Evolutionary conservation across 1,284 basidiomycete species (phyloP), one percentile per base, ranked within the genome.

Genomic region (Megacollybia platyphylla): DNA sequence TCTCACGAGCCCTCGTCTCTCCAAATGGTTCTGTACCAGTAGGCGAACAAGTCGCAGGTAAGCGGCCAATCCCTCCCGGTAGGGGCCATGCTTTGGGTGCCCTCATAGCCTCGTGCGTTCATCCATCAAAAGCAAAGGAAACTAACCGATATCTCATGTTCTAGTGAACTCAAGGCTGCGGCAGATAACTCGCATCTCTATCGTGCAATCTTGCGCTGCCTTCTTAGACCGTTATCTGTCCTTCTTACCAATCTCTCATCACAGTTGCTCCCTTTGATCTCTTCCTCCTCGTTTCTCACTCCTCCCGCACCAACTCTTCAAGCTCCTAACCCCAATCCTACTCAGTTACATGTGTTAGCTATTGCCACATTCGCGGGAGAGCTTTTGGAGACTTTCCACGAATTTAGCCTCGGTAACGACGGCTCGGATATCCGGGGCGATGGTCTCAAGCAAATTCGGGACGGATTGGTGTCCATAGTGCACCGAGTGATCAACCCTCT

Each of bases 141-240:
- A 34, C 20, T 35, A 10, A 37, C 11, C 18, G 36, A 37, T 11
- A 8, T 37, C 36, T 45, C 39, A 38, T 17, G 34, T 50, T 47
- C n/a, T 52, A 87, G 84, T 30, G 85, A 87, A 57, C 62, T 87
- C 28, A 70, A 71, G 45, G 73, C 79, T 5, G 70, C 74, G 20
- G 67, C 65, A 38, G 73, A 74, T 43, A 80, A 79, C 48, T 60
- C 64, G 1, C 76, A 84, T 51, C 61, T 88, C 13, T 65, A 76
- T 51, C 72, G 73, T 44, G 83, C 85, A 27, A 73, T 84, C 46
- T 55, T 87, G 29, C 76, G 86, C 42, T 73, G 73, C 26, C 64
- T 88, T 18, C 84, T 84, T 46, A 73, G 79, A 41, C 84, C 83
- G 7, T 62, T 88, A 5, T 83, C 82, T 6, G 82, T 87, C 18